phyloP scores from a whole-genome alignment of 192 early-diverging fungal genomes.

The Chytriomyces sp. region DNA sequence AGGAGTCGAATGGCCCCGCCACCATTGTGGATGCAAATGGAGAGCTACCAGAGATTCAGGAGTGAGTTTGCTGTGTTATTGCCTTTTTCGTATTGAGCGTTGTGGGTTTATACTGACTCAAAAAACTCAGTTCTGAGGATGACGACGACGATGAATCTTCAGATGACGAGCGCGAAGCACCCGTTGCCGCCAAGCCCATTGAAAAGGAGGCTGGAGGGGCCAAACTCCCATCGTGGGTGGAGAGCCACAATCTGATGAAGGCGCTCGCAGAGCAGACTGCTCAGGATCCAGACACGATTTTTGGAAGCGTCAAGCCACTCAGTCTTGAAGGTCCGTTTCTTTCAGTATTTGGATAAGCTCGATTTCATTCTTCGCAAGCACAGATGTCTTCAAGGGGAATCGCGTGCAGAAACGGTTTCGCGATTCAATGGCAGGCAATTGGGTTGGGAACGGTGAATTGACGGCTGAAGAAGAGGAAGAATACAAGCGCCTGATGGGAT shows the following conservation, averaged over 20 bases:
- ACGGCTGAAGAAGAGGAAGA: slow-evolving; percentile 33
- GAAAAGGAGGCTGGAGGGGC: not conserved
- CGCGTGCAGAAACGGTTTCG: slow-evolving; percentile 18
- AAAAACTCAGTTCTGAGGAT: slow-evolving; percentile 31
- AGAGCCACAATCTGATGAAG: slow-evolving; percentile 34
- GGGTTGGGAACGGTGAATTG: slow-evolving; percentile 27
- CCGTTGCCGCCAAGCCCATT: not conserved
- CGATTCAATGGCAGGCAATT: slow-evolving; percentile 35
- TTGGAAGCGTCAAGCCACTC: slow-evolving; percentile 34
- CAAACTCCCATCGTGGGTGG: slow-evolving; percentile 28
- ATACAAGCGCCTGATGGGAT: slow-evolving; percentile 38
- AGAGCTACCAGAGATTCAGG: slow-evolving; percentile 31
- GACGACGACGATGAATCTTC: slow-evolving; percentile 15
- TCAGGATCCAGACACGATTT: slow-evolving; percentile 33
- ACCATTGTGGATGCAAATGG: slow-evolving; percentile 42
- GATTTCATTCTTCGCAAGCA: not conserved
- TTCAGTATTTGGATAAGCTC: not conserved
- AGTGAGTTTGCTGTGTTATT: slow-evolving; percentile 21
- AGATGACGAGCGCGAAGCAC: slow-evolving; percentile 7
- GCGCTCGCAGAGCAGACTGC: slow-evolving; percentile 15
- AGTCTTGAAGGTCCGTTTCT: slow-evolving; percentile 29
- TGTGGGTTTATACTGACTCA: not conserved
- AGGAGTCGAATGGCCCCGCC: slow-evolving; percentile 22
- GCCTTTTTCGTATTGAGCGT: slow-evolving; percentile 5
- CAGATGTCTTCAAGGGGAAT: slow-evolving; percentile 30